Percentiles rank a stretch among this genome's conserved stretches.
phyloP scores from a whole-genome alignment of 257 asterid species.

The Euphrasia confusa region DNA sequence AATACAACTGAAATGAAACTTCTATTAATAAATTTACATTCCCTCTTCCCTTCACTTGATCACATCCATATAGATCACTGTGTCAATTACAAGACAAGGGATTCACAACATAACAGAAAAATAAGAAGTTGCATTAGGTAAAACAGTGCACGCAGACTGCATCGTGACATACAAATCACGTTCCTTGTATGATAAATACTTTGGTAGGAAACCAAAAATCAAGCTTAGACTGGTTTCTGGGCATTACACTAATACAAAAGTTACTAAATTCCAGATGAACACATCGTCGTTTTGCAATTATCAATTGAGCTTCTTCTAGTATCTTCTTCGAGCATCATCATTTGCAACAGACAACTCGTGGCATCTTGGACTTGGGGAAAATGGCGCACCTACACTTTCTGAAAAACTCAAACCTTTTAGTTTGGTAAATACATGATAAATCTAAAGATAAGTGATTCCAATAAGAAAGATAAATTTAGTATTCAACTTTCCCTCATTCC shows the following conservation, averaged over 20 bases:
- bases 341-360: background rate
- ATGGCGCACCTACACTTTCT: background rate
- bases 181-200: background rate
- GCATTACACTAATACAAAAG: background rate
- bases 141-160: background rate
- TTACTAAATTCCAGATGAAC: conserved; percentile 6
- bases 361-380: background rate
- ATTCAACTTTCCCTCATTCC: background rate
- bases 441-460: background rate
- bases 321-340: background rate
- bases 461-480: background rate
- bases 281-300: background rate
- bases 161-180: background rate
- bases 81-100: no score
- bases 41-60: background rate
- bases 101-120: no score
- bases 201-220: background rate
- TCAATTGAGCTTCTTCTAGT: background rate
- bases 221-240: background rate
- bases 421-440: background rate
- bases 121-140: no score
- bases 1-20: no score
- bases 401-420: background rate
- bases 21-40: background rate
- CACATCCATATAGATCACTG: no score